A percentile compares a stretch with the other conserved stretches of the same genome.
Conservation (phyloP, 1,139 yeast genomes). For the Pichia sp. region DNA sequence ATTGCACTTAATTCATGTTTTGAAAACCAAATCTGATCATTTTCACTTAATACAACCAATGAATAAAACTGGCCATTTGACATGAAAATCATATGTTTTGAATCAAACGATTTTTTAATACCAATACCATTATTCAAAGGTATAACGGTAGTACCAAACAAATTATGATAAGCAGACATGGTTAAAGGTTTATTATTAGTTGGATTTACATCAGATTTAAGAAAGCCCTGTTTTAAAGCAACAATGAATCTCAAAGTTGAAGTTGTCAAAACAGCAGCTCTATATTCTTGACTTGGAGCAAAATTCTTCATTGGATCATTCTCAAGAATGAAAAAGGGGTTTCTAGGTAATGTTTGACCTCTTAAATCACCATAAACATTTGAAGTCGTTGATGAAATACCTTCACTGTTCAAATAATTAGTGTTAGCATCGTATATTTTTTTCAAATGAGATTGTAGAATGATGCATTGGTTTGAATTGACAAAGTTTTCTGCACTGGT, state of each 20-base stretch:
- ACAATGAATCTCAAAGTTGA: constrained; percentile 61
- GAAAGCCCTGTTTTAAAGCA: constrained; percentile 46
- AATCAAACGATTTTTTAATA: constrained; percentile 27
- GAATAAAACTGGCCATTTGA: constrained; percentile 59
- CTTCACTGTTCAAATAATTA: constrained; percentile 52
- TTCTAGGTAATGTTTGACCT: constrained; percentile 65
- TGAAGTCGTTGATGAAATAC: constrained; percentile 52
- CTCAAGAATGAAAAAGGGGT: constrained; percentile 65
- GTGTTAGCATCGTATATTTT: constrained; percentile 37
- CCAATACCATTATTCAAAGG: constrained; percentile 45
- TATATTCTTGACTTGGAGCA: constrained; percentile 53
- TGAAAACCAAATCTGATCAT: constrained; percentile 41
- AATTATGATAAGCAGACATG: constrained; percentile 58
- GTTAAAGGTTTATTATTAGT: constrained; percentile 46
- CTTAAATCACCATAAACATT: constrained; percentile 60
- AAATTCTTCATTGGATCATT: constrained; percentile 63
- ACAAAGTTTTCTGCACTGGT: constrained; percentile 42
- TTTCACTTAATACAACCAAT: constrained; percentile 45
- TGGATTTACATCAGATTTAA: constrained; percentile 54
- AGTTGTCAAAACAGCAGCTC: constrained; percentile 60
- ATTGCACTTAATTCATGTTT: constrained; percentile 50
- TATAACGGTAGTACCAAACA: constrained; percentile 62
- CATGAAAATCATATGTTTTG: constrained; percentile 50
- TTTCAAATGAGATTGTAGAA: constrained; percentile 48
- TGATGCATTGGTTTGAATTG: constrained; percentile 35